Conservation (phyloP, 495 filamentous ascomycete genomes). For the Corynascus novoguineensis region DNA sequence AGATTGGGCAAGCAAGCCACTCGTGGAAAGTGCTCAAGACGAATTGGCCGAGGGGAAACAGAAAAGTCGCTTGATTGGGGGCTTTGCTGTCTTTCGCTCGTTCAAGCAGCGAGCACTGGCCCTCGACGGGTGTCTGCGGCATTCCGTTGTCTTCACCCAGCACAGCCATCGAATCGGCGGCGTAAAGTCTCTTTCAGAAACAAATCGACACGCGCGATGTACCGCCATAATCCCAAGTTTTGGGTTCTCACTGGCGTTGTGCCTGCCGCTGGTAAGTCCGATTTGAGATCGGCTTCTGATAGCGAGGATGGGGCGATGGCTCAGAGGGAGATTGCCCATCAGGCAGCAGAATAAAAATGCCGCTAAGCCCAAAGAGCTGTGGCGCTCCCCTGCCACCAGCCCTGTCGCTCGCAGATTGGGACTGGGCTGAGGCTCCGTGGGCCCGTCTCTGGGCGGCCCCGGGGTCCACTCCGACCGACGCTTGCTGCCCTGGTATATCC, state of each 20-base stretch:
- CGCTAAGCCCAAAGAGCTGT: slow-evolving; percentile 6
- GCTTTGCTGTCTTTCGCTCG: background rate
- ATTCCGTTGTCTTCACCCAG: background rate
- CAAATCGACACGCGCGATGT: background rate
- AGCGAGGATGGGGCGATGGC: slow-evolving; percentile 2
- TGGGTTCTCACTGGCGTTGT: slow-evolving; percentile 13
- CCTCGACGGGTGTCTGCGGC: background rate
- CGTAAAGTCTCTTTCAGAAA: background rate
- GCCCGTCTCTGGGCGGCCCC: too few species aligned
- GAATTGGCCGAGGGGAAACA: too few species aligned
- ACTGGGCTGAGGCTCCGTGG: slow-evolving; percentile 2
- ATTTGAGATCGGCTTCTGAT: slow-evolving; percentile 17
- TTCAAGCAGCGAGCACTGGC: background rate
- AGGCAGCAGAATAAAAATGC: slow-evolving; percentile 19
- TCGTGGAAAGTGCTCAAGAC: too few species aligned
- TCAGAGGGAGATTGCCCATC: slow-evolving; percentile 1
- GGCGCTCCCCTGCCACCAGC: background rate
- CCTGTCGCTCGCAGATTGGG: too few species aligned
- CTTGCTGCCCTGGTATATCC: background rate
- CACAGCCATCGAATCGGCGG: slow-evolving; percentile 4
- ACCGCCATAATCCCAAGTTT: slow-evolving; percentile 8
- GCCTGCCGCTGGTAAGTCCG: slow-evolving; percentile 8
- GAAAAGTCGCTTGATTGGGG: background rate
- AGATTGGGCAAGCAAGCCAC: too few species aligned
- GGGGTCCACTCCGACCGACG: background rate